Conservation (phyloP, 1,139 yeast species). For the Magnusiomyces suaveolens region DNA sequence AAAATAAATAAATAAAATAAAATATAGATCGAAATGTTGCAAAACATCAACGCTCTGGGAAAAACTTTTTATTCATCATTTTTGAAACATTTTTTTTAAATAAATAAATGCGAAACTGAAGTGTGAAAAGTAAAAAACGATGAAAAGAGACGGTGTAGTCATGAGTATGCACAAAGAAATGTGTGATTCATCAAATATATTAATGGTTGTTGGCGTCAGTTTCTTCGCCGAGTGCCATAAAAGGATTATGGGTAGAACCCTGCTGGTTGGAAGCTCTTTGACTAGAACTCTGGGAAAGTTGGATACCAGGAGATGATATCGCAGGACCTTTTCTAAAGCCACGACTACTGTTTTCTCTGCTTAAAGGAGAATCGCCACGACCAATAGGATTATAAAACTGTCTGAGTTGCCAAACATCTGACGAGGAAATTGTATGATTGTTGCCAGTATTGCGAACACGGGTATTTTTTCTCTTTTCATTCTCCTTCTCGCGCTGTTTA, state of each 20-base stretch:
- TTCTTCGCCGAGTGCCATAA: slow-evolving; percentile 1
- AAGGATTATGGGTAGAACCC: background rate
- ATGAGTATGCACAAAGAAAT: background rate
- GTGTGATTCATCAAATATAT: background rate
- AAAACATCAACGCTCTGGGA: no score
- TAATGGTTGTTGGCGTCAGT: background rate
- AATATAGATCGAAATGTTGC: no score
- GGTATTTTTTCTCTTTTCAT: slow-evolving; percentile 6
- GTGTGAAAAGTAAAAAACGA: background rate
- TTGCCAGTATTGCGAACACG: slow-evolving; percentile 20
- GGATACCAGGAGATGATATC: background rate
- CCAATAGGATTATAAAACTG: slow-evolving; percentile 21
- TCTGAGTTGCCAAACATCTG: slow-evolving; percentile 20
- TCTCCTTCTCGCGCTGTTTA: slow-evolving; percentile 45
- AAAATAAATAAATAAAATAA: no score
- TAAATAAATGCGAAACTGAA: no score
- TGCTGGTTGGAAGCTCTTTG: slow-evolving; percentile 1
- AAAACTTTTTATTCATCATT: no score
- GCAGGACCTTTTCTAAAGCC: slow-evolving; percentile 4
- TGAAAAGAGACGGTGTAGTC: background rate
- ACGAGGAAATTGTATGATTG: slow-evolving; percentile 10
- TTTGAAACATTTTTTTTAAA: no score
- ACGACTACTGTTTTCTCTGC: slow-evolving; percentile 9
- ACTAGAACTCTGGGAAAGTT: background rate
- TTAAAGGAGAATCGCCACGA: slow-evolving; percentile 5